Evolutionary conservation across 805 yeast genomes (phyloP), one percentile per base, ranked within the genome.

Genomic region (Maudiozyma serrabonitensis): DNA sequence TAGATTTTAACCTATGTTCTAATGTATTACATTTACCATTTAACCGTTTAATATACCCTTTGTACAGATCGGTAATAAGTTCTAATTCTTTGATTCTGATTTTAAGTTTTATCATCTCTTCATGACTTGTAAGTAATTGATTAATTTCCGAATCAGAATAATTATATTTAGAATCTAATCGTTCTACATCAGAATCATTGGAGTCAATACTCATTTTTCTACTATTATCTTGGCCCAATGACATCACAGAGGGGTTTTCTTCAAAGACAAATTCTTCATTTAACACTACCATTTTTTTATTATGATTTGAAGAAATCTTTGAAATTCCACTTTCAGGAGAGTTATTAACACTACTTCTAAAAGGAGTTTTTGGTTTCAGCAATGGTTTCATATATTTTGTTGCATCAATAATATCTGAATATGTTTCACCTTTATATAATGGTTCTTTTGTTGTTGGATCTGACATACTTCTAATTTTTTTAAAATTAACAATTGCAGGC

Each of bases 21-120:
- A 46, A 28, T 13, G 37, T 38, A 13, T 52, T 52, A 52, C 62
- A 60, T 67, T 55, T 62, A 40, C 54, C 57, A 46, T 90, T 96
- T 55, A 90, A 72, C 63, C 90, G 96, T 64, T 78, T 71, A 41
- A 90, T 85, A 56, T 95, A 76, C 7, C 90, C 78, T 56, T 87
- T 78, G 70, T 87, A 86, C 54, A 90, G 70, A 62, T 91, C 97
- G 61, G 88, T 87, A 41, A 91, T 96, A 44, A 90, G 73, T 64
- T 91, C 97, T 54, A 91, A 75, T 63, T 90, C 98, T 9, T 86
- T 79, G 25, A 89, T 87, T 47, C 95, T 74, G 0, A 95, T 88
- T 54, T 80, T 78, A 54, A 90, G 68, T 44, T 68, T 70, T 31
- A 69, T 67, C 16, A 67, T 58, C 26, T 68, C 72, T 43, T 58